Percentiles rank a stretch among this genome's conserved stretches.
Evolutionary conservation across 202 grass and related monocot species (phyloP).

Genomic region (Setaria italica): DNA sequence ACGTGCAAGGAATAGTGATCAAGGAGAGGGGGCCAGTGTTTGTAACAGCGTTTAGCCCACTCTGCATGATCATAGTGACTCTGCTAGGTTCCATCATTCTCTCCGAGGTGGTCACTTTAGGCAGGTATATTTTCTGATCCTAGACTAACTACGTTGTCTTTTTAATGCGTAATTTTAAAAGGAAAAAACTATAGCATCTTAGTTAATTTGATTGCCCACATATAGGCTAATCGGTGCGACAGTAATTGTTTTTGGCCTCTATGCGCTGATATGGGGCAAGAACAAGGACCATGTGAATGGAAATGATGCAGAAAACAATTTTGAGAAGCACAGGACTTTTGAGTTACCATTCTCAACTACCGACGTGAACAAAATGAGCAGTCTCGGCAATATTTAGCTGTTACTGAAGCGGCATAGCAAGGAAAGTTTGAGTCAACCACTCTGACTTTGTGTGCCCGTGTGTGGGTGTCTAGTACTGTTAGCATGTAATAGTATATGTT

Average conservation of each 20-base stretch:
- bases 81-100: constrained; percentile 80
- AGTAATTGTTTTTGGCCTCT: constrained; percentile 74
- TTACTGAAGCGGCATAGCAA: not conserved
- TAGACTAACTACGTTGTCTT: not conserved
- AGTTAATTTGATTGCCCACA: constrained; percentile 20
- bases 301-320: constrained; percentile 42
- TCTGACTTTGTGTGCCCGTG: not conserved
- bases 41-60: constrained; percentile 85
- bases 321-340: constrained; percentile 28
- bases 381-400: constrained; percentile 14
- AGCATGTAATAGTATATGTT: too few relatives aligned
- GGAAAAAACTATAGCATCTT: not conserved
- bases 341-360: constrained; percentile 38
- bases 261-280: constrained; percentile 82
- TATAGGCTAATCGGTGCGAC: constrained; percentile 70
- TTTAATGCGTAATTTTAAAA: not conserved
- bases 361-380: constrained; percentile 10
- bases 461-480: not conserved
- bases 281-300: constrained; percentile 56
- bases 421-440: not conserved
- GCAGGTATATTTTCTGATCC: constrained; percentile 55
- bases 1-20: constrained; percentile 83
- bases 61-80: constrained; percentile 85
- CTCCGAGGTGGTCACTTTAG: constrained; percentile 77
- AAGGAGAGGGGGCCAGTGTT: constrained; percentile 87